Evolutionary conservation across 2,329 filamentous ascomycete genomes (phyloP).

Genomic region (Colletotrichum noveboracense): DNA sequence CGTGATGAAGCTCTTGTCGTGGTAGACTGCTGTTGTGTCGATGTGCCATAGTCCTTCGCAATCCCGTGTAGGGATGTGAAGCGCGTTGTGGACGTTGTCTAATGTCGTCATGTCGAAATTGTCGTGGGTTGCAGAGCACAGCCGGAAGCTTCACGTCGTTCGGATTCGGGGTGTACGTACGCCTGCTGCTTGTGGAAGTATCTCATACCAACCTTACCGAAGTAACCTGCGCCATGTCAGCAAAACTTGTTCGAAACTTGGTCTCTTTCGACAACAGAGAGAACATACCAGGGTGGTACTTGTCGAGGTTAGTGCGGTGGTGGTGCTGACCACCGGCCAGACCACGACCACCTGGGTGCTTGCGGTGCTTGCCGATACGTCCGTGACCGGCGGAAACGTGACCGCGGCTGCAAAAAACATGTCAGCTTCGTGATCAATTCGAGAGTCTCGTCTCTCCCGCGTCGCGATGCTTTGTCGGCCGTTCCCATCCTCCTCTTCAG

Average conservation of each 20-base stretch:
- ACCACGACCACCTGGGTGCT: conserved; percentile 84
- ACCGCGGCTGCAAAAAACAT: conserved; percentile 72
- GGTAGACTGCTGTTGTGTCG: background rate
- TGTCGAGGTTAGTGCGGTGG: conserved; percentile 83
- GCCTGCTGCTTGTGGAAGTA: conserved; percentile 97
- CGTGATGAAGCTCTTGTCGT: background rate
- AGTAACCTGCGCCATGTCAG: conserved; percentile 98
- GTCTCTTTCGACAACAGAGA: no score
- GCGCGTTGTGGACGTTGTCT: background rate
- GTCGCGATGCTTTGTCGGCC: background rate
- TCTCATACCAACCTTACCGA: conserved; percentile 95
- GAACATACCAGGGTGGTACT: conserved; percentile 66
- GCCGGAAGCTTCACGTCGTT: background rate
- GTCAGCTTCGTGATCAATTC: conserved; percentile 13
- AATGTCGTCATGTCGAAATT: background rate
- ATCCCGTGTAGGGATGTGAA: no score
- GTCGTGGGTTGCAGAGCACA: background rate
- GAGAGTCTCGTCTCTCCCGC: background rate
- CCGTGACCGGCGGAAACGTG: conserved; percentile 98
- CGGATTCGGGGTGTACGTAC: conserved; percentile 9
- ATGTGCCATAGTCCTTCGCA: background rate
- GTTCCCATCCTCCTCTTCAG: background rate
- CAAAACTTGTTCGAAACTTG: background rate
- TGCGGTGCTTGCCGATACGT: conserved; percentile 98
- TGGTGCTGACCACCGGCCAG: conserved; percentile 99